Conservation (phyloP, 139 green algal genomes). For the Coelastrella sp. region DNA sequence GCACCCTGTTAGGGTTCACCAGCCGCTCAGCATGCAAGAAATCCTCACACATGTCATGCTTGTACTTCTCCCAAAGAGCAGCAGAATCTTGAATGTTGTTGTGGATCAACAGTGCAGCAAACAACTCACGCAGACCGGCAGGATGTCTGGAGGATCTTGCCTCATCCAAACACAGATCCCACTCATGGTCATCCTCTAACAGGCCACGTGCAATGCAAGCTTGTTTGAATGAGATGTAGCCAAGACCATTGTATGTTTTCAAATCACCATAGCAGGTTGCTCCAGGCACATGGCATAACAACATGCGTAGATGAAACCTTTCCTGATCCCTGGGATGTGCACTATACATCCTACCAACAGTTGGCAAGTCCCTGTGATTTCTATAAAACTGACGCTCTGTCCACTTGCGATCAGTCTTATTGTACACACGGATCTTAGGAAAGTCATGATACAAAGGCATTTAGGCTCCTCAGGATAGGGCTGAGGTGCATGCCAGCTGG, state of each 20-base stretch:
- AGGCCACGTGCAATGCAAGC: no score
- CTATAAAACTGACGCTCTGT: no score
- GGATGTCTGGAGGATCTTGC: background rate
- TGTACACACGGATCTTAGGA: no score
- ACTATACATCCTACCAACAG: no score
- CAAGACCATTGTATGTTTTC: background rate
- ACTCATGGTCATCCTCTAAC: background rate
- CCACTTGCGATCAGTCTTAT: no score
- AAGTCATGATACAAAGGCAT: no score
- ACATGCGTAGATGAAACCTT: background rate
- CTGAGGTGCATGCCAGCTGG: no score
- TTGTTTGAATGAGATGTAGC: background rate
- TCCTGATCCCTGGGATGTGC: conserved; percentile 1
- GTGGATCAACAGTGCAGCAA: background rate
- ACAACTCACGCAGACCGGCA: background rate
- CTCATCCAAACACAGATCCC: background rate
- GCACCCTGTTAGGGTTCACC: background rate
- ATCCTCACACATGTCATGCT: background rate
- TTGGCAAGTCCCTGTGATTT: no score
- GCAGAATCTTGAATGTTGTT: no score
- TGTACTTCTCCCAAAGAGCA: background rate
- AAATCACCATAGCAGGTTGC: background rate
- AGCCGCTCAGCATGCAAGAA: background rate
- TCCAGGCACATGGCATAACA: background rate
- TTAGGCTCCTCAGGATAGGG: no score